A percentile compares a stretch with the other conserved stretches of the same genome.
phyloP scores from a whole-genome alignment of 2,329 filamentous ascomycete species.

The Dendrostoma leiphaemia region DNA sequence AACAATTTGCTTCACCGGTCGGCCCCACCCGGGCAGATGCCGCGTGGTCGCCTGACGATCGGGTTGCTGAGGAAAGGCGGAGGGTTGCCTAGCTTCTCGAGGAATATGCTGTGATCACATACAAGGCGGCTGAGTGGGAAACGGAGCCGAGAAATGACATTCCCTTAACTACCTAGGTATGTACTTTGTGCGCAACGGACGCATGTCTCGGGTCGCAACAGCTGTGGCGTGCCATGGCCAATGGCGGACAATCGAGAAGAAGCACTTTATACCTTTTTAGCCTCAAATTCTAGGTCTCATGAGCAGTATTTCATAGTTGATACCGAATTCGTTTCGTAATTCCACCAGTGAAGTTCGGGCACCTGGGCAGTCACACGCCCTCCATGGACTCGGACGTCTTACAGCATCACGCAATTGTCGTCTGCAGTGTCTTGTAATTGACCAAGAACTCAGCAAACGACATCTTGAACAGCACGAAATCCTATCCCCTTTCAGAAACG shows the following conservation, averaged over 20 bases:
- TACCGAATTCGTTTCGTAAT: background rate
- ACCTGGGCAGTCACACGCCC: background rate
- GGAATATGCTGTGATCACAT: background rate
- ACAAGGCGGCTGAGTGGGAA: background rate
- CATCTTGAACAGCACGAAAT: no score
- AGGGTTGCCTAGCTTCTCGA: background rate
- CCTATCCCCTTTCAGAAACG: no score
- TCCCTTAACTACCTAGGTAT: background rate
- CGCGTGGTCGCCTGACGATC: background rate
- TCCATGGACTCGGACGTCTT: background rate
- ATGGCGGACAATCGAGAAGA: background rate
- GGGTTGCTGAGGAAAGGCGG: background rate
- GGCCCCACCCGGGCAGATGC: background rate
- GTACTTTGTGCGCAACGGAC: no score
- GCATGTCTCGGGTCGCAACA: slow-evolving; percentile 13
- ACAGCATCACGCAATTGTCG: background rate
- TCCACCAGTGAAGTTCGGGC: background rate
- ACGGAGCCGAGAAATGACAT: background rate
- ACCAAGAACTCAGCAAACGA: no score
- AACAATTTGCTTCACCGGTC: background rate
- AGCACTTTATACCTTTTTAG: background rate
- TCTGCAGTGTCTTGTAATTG: background rate
- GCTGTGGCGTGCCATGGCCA: background rate
- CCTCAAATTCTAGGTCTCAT: background rate
- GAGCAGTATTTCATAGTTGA: background rate